Evolutionary conservation across 2,329 filamentous ascomycete genomes (phyloP).

Genomic region (Aspergillus sp.): DNA sequence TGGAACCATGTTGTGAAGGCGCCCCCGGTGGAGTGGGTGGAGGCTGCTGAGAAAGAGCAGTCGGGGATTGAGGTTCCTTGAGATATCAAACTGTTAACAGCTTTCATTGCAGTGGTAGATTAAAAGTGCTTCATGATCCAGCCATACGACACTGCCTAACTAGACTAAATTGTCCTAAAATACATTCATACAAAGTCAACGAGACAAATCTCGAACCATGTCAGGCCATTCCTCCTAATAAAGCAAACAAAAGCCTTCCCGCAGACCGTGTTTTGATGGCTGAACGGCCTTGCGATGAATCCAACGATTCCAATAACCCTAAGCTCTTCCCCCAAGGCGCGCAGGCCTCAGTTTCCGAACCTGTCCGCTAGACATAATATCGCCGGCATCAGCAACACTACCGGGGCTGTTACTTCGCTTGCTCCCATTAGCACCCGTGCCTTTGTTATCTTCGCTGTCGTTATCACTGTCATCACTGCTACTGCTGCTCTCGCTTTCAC

Average conservation of each 20-base stretch:
- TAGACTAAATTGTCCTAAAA: neutral
- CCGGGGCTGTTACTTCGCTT: neutral
- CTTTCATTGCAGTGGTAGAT: neutral
- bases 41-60: constrained; percentile 20
- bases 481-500: constrained; percentile 13
- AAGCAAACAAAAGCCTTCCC: neutral
- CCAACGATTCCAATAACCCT: neutral
- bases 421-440: neutral
- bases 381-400: constrained; percentile 17
- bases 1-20: constrained; percentile 59
- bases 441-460: constrained; percentile 3
- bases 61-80: constrained; percentile 30
- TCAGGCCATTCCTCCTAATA: neutral
- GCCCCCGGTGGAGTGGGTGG: constrained; percentile 33
- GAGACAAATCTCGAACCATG: neutral
- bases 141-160: neutral
- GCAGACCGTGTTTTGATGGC: no score
- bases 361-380: constrained; percentile 25
- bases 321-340: neutral
- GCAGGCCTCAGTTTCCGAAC: constrained; percentile 16
- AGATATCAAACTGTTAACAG: neutral
- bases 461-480: constrained; percentile 15
- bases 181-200: neutral
- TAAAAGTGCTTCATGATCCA: constrained; percentile 5
- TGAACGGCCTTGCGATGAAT: no score